Evolutionary conservation across 108 stramenopile species (phyloP).

Genomic region (Nitzschia sp.): DNA sequence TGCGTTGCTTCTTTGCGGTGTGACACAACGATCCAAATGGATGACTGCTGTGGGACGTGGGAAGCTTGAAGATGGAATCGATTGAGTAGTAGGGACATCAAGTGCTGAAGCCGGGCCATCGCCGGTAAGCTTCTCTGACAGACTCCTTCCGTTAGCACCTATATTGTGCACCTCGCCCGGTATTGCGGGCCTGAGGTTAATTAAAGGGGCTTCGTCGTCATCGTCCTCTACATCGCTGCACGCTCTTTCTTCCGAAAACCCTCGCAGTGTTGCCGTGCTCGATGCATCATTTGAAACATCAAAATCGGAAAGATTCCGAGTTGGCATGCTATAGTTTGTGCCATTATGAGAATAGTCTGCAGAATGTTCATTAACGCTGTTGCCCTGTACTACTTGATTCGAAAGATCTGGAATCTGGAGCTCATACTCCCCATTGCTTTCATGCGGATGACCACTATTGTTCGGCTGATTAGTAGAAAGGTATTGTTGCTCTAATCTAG

Average conservation of each 20-base stretch:
- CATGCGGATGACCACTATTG: too few species aligned
- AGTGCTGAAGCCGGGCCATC: not conserved
- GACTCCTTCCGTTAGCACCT: not conserved
- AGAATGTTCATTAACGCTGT: too few species aligned
- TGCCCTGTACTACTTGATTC: too few species aligned
- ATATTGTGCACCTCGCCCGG: not conserved
- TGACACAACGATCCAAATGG: not conserved
- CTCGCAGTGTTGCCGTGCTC: not conserved
- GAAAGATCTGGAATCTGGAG: not conserved
- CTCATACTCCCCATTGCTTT: not conserved
- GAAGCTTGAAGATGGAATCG: not conserved
- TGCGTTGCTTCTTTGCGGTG: conserved; percentile 3
- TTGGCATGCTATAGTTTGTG: not conserved
- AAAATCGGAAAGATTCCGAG: conserved; percentile 1
- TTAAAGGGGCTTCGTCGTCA: not conserved
- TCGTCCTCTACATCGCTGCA: too few species aligned
- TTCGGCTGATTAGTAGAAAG: too few species aligned
- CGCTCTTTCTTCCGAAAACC: too few species aligned
- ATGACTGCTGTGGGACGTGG: not conserved
- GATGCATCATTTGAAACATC: not conserved
- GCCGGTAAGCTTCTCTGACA: conserved; percentile 6
- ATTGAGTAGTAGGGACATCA: not conserved
- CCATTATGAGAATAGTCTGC: not conserved
- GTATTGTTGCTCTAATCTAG: not conserved
- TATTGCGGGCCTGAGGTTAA: not conserved